Evolutionary conservation across 225 moss, liverwort and hornwort species (phyloP), one percentile per base, ranked within the genome.

Genomic region (Marchantia paleacea): DNA sequence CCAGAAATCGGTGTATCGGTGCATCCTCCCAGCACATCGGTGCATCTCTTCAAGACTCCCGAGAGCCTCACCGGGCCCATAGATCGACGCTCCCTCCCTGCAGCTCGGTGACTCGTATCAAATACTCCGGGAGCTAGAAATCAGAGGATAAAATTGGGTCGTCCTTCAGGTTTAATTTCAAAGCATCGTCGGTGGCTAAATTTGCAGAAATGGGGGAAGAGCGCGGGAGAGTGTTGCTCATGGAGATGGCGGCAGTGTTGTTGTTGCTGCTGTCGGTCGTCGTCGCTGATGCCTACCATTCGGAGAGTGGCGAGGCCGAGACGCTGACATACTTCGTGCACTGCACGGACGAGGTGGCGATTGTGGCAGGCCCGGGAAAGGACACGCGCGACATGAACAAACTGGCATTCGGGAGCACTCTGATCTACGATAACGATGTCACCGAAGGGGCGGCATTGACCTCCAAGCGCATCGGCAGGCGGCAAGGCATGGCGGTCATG

Each of bases 371-470:
- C 24, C 86, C 86, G 0, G 86, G 86, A 5, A 78, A 80, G 77
- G 83, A 81, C 71, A 79, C 79, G 16, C 66, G 71, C 11, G 86
- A 86, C 55, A 50, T 86, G 10, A 19, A 12, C 50, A 63, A 57
- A 48, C 60, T 86, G 12, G 66, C 63, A 9, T 86, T 86, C 70
- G 86, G 86, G n/a, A 86, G 80, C 80, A 86, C 86, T 18, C 58
- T 86, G 10, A 76, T 86, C 20, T 86, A 72, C 69, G 86, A 86
- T 72, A 86, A 86, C 83, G 83, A 86, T 50, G 83, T 86, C 47
- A 86, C 86, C 39, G 80, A 72, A 20, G 86, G 86, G 10, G 82
- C 86, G 22, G 72, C 61, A 20, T 28, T 15, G 16, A 5, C 19
- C 1, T 86, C 86, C 39, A 86, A 80, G 80, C 72, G 55, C 12